These are phyloP conservation scores for Acanthochlamys bracteata DNA, from an alignment of 106 monocot genomes.

Conservation along the genomic window DNA sequence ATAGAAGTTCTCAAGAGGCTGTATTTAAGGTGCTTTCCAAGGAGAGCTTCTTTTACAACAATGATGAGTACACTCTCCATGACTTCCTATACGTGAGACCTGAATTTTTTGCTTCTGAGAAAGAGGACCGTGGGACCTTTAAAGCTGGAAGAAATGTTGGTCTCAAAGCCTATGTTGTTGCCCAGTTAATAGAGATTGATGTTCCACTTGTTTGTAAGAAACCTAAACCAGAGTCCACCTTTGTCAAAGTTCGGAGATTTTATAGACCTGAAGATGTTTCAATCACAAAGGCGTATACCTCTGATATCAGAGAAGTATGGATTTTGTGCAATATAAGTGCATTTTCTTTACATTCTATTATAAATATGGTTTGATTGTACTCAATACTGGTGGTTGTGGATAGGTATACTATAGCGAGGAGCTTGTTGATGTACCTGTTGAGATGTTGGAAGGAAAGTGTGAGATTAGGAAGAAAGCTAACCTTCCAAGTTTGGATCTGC, in stretches of 20 bases:
- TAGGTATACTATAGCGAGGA: constrained; percentile 94
- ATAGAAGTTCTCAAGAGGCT: constrained; percentile 26
- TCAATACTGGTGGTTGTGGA: neutral
- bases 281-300: constrained; percentile 61
- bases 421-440: constrained; percentile 40
- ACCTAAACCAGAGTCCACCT: constrained; percentile 28
- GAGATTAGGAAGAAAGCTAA: constrained; percentile 56
- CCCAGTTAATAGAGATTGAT: constrained; percentile 55
- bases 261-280: constrained; percentile 95
- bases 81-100: constrained; percentile 76
- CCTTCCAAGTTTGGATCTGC: constrained; percentile 48
- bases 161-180: constrained; percentile 66
- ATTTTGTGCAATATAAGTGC: constrained; percentile 1
- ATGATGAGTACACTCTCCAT: constrained; percentile 47
- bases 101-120: constrained; percentile 47
- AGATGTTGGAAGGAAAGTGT: constrained; percentile 82
- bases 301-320: constrained; percentile 90
- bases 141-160: constrained; percentile 90
- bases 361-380: too few relatives aligned
- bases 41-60: constrained; percentile 47
- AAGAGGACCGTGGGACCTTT: constrained; percentile 48
- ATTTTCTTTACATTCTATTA: neutral
- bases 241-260: constrained; percentile 71
- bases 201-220: constrained; percentile 27
- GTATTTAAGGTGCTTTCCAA: constrained; percentile 39